These are phyloP conservation scores for Tulasnella sp. DNA, from an alignment of 768 basidiomycete genomes.

Conservation along the genomic window DNA sequence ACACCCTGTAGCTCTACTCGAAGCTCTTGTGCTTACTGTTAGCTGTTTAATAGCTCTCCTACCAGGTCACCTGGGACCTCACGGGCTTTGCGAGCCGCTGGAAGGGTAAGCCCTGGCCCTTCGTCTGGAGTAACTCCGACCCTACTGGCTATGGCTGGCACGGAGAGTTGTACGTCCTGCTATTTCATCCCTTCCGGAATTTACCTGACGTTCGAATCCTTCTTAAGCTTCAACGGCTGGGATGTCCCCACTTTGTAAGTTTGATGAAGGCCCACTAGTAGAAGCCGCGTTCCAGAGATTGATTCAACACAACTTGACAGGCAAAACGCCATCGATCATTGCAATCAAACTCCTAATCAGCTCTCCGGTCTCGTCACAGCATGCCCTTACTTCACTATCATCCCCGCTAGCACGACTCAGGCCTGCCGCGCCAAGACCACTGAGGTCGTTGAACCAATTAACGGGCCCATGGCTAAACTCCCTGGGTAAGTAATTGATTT, in stretches of 20 bases:
- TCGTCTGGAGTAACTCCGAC: conserved; percentile 15
- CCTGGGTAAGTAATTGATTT: conserved; percentile 19
- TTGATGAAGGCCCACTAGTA: background rate
- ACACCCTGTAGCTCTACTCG: background rate
- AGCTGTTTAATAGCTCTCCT: background rate
- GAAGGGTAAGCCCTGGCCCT: conserved; percentile 12
- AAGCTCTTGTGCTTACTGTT: background rate
- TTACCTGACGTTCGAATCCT: background rate
- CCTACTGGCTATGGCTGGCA: conserved; percentile 17
- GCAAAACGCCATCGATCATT: conserved; percentile 12
- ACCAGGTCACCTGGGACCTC: conserved; percentile 17
- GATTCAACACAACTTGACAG: background rate
- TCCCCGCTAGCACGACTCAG: conserved; percentile 20
- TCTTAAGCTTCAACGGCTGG: conserved; percentile 2
- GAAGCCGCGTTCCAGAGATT: background rate
- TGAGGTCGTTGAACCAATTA: conserved; percentile 22
- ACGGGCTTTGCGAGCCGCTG: conserved; percentile 9
- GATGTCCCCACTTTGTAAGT: background rate
- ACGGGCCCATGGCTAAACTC: conserved; percentile 16
- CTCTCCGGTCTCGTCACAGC: background rate
- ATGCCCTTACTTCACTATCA: conserved; percentile 31
- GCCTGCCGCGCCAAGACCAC: conserved; percentile 30
- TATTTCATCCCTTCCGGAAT: background rate
- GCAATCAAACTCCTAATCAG: background rate
- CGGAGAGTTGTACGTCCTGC: conserved; percentile 21